Evolutionary conservation across 1,284 basidiomycete species (phyloP).

Genomic region (Pyrrhoderma lamaoense): DNA sequence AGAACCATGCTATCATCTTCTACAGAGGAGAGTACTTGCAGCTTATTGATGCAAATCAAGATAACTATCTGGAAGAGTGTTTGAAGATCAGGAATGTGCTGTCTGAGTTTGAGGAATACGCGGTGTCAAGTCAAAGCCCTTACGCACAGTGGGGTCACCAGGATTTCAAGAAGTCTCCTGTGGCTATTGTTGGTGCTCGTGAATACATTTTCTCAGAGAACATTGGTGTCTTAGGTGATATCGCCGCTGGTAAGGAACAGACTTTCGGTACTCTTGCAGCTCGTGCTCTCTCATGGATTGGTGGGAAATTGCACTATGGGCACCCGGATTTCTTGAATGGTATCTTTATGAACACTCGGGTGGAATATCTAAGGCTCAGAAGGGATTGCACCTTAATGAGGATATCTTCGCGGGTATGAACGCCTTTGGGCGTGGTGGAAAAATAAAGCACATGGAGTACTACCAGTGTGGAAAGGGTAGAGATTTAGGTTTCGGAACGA

Average conservation of each 20-base stretch:
- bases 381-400: slow-evolving; percentile 96
- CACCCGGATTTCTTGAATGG: slow-evolving; percentile 99
- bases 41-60: slow-evolving; percentile 99
- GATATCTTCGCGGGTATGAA: slow-evolving; percentile 99
- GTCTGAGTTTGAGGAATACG: slow-evolving; percentile 95
- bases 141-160: slow-evolving; percentile 85
- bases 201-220: slow-evolving; percentile 99
- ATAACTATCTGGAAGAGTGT: slow-evolving; percentile 99
- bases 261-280: slow-evolving; percentile 98
- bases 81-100: slow-evolving; percentile 99
- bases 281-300: slow-evolving; percentile 93
- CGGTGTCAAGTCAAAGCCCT: slow-evolving; percentile 80
- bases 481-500: slow-evolving; percentile 98
- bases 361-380: slow-evolving; percentile 98
- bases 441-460: slow-evolving; percentile 99
- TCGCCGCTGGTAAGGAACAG: slow-evolving; percentile 98
- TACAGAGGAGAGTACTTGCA: slow-evolving; percentile 99
- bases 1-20: slow-evolving; percentile 99
- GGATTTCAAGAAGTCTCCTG: slow-evolving; percentile 83
- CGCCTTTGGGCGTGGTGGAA: slow-evolving; percentile 91
- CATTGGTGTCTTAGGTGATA: slow-evolving; percentile 97
- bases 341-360: slow-evolving; percentile 98
- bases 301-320: slow-evolving; percentile 98
- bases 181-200: slow-evolving; percentile 96
- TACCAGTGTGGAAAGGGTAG: slow-evolving; percentile 98